Percentiles rank a stretch among this genome's conserved stretches.
Evolutionary conservation across 2,329 filamentous ascomycete genomes (phyloP).

Genomic region (Aureobasidium sp.): DNA sequence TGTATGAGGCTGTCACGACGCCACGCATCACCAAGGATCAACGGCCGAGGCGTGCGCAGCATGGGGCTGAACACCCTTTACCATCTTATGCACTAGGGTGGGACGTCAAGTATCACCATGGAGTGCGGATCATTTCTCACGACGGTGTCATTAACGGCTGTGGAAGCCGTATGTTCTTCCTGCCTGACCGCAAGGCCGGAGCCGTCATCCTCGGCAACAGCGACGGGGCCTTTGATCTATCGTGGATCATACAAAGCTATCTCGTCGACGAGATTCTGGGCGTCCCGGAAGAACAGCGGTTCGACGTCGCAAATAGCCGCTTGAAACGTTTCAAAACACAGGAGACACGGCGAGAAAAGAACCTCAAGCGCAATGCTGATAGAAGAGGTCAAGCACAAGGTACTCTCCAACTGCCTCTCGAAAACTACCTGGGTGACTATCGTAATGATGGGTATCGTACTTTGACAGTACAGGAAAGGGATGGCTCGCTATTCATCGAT

Average conservation of each 20-base stretch:
- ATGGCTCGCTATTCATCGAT: background rate
- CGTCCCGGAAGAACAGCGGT: background rate
- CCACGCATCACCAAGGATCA: slow-evolving; percentile 21
- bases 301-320: background rate
- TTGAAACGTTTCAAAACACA: background rate
- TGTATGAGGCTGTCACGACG: slow-evolving; percentile 18
- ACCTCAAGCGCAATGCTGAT: background rate
- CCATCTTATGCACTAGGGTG: slow-evolving; percentile 21
- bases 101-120: slow-evolving; percentile 27
- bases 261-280: background rate
- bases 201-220: slow-evolving; percentile 27
- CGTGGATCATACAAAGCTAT: background rate
- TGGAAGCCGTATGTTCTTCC: slow-evolving; percentile 23
- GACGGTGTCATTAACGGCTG: slow-evolving; percentile 27
- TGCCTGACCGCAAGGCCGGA: slow-evolving; percentile 26
- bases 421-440: background rate
- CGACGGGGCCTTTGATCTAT: background rate
- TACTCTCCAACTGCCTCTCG: background rate
- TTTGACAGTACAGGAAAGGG: background rate
- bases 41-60: slow-evolving; percentile 15
- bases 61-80: slow-evolving; percentile 13
- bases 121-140: slow-evolving; percentile 26
- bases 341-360: background rate
- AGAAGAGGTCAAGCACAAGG: background rate
- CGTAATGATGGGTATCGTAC: background rate